phyloP scores from a whole-genome alignment of 768 basidiomycete genomes.

The Candolleomyces aberdarensis region DNA sequence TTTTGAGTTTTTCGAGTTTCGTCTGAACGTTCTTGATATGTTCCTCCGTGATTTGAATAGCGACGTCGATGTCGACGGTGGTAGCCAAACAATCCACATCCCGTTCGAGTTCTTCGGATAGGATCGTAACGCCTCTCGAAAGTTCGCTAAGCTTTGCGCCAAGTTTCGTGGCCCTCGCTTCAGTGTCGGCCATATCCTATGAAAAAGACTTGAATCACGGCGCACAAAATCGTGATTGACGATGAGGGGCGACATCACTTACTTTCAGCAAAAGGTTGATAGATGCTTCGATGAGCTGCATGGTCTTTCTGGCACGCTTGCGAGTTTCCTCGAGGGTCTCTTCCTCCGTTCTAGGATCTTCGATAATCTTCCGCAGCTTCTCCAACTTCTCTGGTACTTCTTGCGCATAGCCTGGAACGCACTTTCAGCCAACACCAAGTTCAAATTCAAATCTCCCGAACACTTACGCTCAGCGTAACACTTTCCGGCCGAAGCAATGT shows the following conservation, averaged over 20 bases:
- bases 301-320: neutral
- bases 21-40: neutral
- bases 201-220: too few relatives aligned
- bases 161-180: neutral
- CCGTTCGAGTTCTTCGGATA: neutral
- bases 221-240: too few relatives aligned
- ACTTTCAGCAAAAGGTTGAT: neutral
- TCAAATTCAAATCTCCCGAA: neutral
- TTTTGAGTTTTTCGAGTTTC: too few relatives aligned
- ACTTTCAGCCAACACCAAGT: neutral
- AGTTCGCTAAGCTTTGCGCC: neutral
- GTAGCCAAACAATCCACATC: neutral
- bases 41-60: neutral
- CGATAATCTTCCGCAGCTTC: neutral
- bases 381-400: neutral
- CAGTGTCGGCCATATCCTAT: neutral
- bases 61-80: neutral
- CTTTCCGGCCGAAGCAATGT: neutral
- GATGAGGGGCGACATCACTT: neutral
- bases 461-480: neutral
- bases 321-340: neutral
- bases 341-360: neutral
- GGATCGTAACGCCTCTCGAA: neutral
- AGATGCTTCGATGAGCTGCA: neutral
- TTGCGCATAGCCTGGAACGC: neutral